These are phyloP conservation scores for Grosmannia serpens DNA, from an alignment of 2,329 filamentous ascomycete species.

Conservation along the genomic window DNA sequence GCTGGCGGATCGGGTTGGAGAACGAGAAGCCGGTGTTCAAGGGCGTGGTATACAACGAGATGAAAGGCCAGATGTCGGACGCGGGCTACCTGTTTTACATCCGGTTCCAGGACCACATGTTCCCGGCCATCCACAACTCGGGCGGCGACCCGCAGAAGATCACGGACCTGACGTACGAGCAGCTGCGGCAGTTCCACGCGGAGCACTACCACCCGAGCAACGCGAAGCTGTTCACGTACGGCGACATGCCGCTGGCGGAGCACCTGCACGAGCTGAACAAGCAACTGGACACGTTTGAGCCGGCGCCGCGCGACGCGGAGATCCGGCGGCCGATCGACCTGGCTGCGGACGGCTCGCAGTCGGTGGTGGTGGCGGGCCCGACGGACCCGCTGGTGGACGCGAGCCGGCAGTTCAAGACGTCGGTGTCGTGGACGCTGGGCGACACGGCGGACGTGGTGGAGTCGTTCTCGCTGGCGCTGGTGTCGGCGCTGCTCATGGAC, in stretches of 20 bases:
- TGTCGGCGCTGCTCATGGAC: slow-evolving; percentile 78
- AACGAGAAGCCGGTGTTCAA: slow-evolving; percentile 85
- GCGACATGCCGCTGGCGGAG: slow-evolving; percentile 73
- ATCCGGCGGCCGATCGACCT: slow-evolving; percentile 69
- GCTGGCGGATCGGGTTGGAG: slow-evolving; percentile 90
- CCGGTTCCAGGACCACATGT: slow-evolving; percentile 86
- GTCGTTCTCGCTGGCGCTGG: slow-evolving; percentile 72
- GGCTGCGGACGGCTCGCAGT: slow-evolving; percentile 42
- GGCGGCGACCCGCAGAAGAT: slow-evolving; percentile 95
- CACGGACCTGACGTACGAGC: slow-evolving; percentile 84
- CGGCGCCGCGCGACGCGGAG: slow-evolving; percentile 52
- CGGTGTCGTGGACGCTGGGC: slow-evolving; percentile 82
- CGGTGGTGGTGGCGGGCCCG: slow-evolving; percentile 66
- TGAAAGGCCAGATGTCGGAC: slow-evolving; percentile 99
- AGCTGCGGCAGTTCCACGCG: slow-evolving; percentile 77
- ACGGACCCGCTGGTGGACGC: slow-evolving; percentile 76
- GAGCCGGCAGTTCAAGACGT: slow-evolving; percentile 87
- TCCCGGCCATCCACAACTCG: slow-evolving; percentile 90
- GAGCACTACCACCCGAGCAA: slow-evolving; percentile 97
- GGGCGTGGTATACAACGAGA: slow-evolving; percentile 97
- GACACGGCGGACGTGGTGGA: slow-evolving; percentile 75
- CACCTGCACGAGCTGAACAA: slow-evolving; percentile 72
- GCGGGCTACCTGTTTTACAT: slow-evolving; percentile 95
- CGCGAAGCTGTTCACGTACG: slow-evolving; percentile 90
- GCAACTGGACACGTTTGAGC: slow-evolving; percentile 62